Base-by-base conservation (phyloP, 768 basidiomycete species). In the Pulveroboletus sp. region DNA sequence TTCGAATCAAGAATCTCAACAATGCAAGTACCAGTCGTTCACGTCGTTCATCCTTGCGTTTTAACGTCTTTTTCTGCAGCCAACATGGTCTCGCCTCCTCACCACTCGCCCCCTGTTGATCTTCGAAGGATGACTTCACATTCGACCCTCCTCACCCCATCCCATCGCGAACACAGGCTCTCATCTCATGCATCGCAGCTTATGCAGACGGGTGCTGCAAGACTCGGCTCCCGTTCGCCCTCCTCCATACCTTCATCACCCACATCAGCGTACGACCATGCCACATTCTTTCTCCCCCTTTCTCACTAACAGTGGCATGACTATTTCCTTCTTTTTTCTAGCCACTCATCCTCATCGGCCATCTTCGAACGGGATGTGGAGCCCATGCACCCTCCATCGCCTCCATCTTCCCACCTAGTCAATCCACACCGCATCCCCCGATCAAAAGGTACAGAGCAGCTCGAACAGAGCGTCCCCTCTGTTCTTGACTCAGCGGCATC, bases 361-460 rank as follows among this genome's bases (percentile, higher is more conserved):
- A 94, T 93, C 50, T 94, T 94, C 53, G 91, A 94, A 69, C 82
- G 91, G 32, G 91, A 94, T 65, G 91, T 94, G 55, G 91, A 93
- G 57, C 84, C 84, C 14, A 47, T 69, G 1, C 59, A 62, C 6
- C 63, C 66, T 0, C 61, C 64, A 57, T 76, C 69, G 31, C 76
- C 60, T 51, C 68, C 49, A 39, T 58, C 73, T 66, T 58, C 73
- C 55, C 73, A 57, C 48, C 73, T 67, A 2, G 63, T 58, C 26
- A 84, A 89, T 60, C 87, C 89, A 0, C 89, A 89, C 63, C 79
- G 84, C 27, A 85, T 82, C 44, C 79, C 88, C 0, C 77, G 88
- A 36, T 80, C 83, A 17, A 86, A 86, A 65, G 74, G 75, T 31
- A 85, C 85, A 0, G 88, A 88, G 50, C 78, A 83, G 6, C 74